Evolutionary conservation across 2,329 filamentous ascomycete genomes (phyloP).

Genomic region (Neopestalotiopsis sp.): DNA sequence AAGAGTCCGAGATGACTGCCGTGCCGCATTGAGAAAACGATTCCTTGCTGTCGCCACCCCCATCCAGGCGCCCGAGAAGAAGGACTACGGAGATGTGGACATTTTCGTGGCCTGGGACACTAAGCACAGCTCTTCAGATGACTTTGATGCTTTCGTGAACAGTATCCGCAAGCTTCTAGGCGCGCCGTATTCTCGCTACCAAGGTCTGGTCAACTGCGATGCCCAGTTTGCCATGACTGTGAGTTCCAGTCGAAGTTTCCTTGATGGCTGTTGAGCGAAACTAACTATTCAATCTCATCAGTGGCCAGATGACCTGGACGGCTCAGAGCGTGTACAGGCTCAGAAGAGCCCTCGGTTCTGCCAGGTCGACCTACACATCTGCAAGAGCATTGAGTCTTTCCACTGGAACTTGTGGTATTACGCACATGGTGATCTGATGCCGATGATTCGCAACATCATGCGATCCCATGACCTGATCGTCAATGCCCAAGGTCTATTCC

Average conservation of each 20-base stretch:
- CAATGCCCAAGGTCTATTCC: not conserved
- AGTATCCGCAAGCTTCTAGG: conserved; percentile 11
- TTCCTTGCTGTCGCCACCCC: conserved; percentile 17
- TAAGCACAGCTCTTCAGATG: not conserved
- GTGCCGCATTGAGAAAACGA: conserved; percentile 9
- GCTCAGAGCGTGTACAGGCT: not conserved
- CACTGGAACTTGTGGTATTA: conserved; percentile 8
- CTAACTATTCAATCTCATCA: not conserved
- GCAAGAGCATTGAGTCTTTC: conserved; percentile 3
- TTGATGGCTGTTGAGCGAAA: no score
- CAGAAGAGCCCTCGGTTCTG: not conserved
- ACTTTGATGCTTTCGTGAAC: not conserved
- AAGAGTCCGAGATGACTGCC: not conserved
- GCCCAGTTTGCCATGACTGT: conserved; percentile 13
- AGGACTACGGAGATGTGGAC: conserved; percentile 16
- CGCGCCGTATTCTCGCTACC: not conserved
- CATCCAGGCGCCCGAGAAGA: conserved; percentile 12
- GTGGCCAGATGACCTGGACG: conserved; percentile 6
- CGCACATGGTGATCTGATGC: conserved; percentile 4
- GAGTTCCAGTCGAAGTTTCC: not conserved
- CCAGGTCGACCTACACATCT: conserved; percentile 10
- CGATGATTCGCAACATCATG: conserved; percentile 4
- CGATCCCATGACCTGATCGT: not conserved
- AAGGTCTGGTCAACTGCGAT: not conserved
- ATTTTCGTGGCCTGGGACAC: conserved; percentile 17